Evolutionary conservation across 305 asterid genomes (phyloP), one percentile per base, ranked within the genome.

Genomic region (Plantago coronopus): DNA sequence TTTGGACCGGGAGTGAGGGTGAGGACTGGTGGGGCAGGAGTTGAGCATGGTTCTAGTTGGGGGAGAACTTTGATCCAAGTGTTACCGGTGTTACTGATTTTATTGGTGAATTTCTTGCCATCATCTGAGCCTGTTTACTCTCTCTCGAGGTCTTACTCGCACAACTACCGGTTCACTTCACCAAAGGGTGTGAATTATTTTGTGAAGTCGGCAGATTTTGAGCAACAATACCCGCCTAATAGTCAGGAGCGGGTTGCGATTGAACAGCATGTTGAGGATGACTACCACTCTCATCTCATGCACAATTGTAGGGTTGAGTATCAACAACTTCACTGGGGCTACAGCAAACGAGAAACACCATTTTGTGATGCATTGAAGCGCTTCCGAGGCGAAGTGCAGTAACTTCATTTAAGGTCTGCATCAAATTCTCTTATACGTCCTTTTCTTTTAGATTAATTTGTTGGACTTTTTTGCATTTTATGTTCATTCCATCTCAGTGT

Each of bases 1-100:
- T 93, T 93, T 63, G 95, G 96, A n/a, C 82, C 84, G 0, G 87
- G 96, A 17, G 86, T 91, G 7, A 80, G 89, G 74, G 89, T 83
- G 53, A 78, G 95, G 65, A 81, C 78, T 16, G 89, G 85, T 54
- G 94, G 82, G 19, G 82, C 61, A 50, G 95, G 83, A 20, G 83
- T 37, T 65, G 83, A 86, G 65, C 85, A 79, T 50, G 84, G 85
- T 17, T 78, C 95, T 17, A 78, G 72, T 54, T 82, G 96, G 75
- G 15, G 56, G 63, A 79, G 91, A 64, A 77, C 77, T 48, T 68
- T 83, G 77, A 66, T 89, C 55, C 98, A 91, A 58, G 64, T 86
- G 63, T 58, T 89, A 74, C 98, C 96, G 0, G 88, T 89, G 68
- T 48, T 89, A 59, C 70, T 93, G 71, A 73, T 93, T 17, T 51